Evolutionary conservation across 78 protist species (phyloP).

Genomic region (Dictyostelium discoideum): DNA sequence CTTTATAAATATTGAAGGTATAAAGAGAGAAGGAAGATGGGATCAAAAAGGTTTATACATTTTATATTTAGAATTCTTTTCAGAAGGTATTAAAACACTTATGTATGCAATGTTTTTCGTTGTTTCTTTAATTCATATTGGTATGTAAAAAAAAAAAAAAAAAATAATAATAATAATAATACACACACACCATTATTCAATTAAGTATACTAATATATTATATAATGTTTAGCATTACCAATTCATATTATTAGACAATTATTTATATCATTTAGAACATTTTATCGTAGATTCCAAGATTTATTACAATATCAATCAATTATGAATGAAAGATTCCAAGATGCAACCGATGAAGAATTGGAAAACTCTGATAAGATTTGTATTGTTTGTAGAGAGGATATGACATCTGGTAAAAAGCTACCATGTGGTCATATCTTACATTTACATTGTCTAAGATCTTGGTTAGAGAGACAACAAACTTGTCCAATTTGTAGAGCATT

Average conservation of each 20-base stretch:
- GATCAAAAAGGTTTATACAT: slow-evolving; percentile 84
- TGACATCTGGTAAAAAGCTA: slow-evolving; percentile 84
- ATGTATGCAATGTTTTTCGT: slow-evolving; percentile 82
- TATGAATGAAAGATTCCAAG: slow-evolving; percentile 81
- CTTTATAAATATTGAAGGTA: slow-evolving; percentile 83
- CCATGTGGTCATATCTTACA: slow-evolving; percentile 96
- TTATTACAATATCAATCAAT: slow-evolving; percentile 59
- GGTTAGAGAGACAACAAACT: slow-evolving; percentile 92
- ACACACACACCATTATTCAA: too few species aligned
- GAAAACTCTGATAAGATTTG: slow-evolving; percentile 84
- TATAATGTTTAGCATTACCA: slow-evolving; percentile 81
- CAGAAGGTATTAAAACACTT: slow-evolving; percentile 61
- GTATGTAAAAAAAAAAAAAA: slow-evolving; percentile 6
- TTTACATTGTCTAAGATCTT: slow-evolving; percentile 92
- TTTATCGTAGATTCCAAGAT: slow-evolving; percentile 59
- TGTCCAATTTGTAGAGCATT: slow-evolving; percentile 95
- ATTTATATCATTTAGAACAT: slow-evolving; percentile 82
- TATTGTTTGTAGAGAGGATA: slow-evolving; percentile 91
- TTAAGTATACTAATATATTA: too few species aligned
- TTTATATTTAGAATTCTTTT: slow-evolving; percentile 86
- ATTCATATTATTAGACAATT: slow-evolving; percentile 93
- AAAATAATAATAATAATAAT: too few species aligned
- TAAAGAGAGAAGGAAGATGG: slow-evolving; percentile 87
- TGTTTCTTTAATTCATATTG: slow-evolving; percentile 67
- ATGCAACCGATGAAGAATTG: slow-evolving; percentile 91